These are phyloP conservation scores for Sarcomyxa edulis DNA, from an alignment of 768 basidiomycete species.

Conservation along the genomic window DNA sequence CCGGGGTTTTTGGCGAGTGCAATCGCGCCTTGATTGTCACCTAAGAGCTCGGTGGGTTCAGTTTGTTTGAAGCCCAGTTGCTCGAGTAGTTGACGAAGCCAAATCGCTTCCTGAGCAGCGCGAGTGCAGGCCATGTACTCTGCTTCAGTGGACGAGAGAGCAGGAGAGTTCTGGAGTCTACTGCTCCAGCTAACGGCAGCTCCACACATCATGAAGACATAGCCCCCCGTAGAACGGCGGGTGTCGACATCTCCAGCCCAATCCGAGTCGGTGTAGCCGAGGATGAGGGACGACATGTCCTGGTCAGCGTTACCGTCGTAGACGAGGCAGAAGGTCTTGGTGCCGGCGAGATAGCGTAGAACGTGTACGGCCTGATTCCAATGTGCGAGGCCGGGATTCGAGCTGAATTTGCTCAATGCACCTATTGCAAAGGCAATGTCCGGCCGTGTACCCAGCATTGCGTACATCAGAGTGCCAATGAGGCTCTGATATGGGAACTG, in stretches of 20 bases:
- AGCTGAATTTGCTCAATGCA: constrained; percentile 16
- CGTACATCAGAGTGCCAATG: constrained; percentile 26
- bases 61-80: constrained; percentile 8
- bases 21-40: constrained; percentile 4
- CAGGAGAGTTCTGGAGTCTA: constrained; percentile 24
- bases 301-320: constrained; percentile 9
- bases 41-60: background rate
- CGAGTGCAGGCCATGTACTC: constrained; percentile 25
- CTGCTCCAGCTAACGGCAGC: constrained; percentile 25
- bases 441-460: constrained; percentile 18
- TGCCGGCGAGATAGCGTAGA: constrained; percentile 21
- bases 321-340: constrained; percentile 9
- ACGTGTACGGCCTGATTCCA: constrained; percentile 17
- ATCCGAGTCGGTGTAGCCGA: constrained; percentile 17
- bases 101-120: constrained; percentile 16
- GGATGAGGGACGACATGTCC: background rate
- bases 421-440: constrained; percentile 22
- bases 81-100: constrained; percentile 11
- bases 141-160: constrained; percentile 24
- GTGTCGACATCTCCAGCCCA: constrained; percentile 16
- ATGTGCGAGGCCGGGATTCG: constrained; percentile 17
- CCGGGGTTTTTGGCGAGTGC: background rate
- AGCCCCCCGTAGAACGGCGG: constrained; percentile 21
- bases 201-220: constrained; percentile 19
- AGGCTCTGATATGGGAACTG: constrained; percentile 17